These are phyloP conservation scores for Pogostemon cablin DNA, from an alignment of 257 asterid species.

Conservation along the genomic window DNA sequence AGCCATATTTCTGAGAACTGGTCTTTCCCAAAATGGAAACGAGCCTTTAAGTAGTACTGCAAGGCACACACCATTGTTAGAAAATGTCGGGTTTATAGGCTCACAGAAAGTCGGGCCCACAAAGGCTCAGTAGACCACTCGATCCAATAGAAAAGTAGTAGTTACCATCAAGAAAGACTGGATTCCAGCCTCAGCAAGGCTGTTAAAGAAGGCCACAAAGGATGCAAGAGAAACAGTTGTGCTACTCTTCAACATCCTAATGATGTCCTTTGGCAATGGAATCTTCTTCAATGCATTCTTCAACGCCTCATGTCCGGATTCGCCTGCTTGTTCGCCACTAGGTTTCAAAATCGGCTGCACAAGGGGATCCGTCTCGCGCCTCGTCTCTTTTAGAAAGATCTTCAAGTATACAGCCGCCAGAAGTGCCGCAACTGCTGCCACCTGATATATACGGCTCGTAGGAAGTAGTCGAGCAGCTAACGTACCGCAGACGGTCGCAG, in stretches of 20 bases:
- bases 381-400: constrained; percentile 46
- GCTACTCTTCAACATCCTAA: constrained; percentile 52
- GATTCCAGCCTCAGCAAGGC: constrained; percentile 68
- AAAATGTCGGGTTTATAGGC: no score
- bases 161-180: constrained; percentile 46
- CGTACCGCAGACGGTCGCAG: constrained; percentile 55
- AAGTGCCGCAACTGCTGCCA: constrained; percentile 46
- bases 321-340: constrained; percentile 6
- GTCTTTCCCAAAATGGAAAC: constrained; percentile 62
- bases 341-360: constrained; percentile 37
- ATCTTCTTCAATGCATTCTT: neutral
- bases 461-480: constrained; percentile 58
- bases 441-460: constrained; percentile 51
- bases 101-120: no score
- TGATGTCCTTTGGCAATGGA: constrained; percentile 39
- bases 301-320: neutral
- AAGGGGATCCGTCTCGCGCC: constrained; percentile 17
- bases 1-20: constrained; percentile 62
- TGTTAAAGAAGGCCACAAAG: constrained; percentile 57
- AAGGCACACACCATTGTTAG: neutral
- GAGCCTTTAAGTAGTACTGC: constrained; percentile 70
- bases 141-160: no score
- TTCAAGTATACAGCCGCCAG: constrained; percentile 59
- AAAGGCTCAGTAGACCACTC: no score
- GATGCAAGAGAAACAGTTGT: constrained; percentile 51